A percentile compares a stretch with the other conserved stretches of the same genome.
These are phyloP conservation scores for Bruguiera parviflora DNA, from an alignment of 345 rosid genomes.

Conservation along the genomic window DNA sequence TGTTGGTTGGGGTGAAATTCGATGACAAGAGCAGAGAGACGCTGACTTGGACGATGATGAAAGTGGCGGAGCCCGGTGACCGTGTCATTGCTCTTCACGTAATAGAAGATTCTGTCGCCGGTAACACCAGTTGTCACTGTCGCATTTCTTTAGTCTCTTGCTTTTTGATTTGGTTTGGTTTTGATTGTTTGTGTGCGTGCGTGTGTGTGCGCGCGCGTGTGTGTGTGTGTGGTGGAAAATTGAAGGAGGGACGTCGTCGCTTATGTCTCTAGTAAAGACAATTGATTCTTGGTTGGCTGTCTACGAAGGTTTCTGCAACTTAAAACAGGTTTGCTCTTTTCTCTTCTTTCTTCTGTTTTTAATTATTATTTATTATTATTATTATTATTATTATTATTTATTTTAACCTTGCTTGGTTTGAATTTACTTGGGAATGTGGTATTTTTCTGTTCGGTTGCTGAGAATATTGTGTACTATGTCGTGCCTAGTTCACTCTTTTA, in stretches of 20 bases:
- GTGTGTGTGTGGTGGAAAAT: slow-evolving; percentile 38
- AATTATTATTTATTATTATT: background rate
- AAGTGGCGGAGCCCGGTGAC: slow-evolving; percentile 76
- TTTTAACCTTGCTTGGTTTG: too few relatives aligned
- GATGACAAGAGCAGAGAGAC: slow-evolving; percentile 69
- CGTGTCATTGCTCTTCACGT: slow-evolving; percentile 84
- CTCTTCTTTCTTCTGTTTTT: background rate
- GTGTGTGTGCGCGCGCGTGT: background rate
- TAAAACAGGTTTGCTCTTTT: slow-evolving; percentile 62
- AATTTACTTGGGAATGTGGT: too few relatives aligned
- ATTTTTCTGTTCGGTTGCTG: slow-evolving; percentile 3
- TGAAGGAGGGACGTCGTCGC: slow-evolving; percentile 49
- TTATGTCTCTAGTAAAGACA: slow-evolving; percentile 63
- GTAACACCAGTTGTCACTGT: slow-evolving; percentile 17
- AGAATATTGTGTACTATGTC: slow-evolving; percentile 5
- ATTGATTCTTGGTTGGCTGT: slow-evolving; percentile 77
- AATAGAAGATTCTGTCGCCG: slow-evolving; percentile 53
- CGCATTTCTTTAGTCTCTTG: background rate
- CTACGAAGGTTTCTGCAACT: slow-evolving; percentile 93
- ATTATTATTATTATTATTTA: too few relatives aligned
- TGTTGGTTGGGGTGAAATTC: slow-evolving; percentile 63
- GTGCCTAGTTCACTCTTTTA: too few relatives aligned
- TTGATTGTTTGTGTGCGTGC: slow-evolving; percentile 20
- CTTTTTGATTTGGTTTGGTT: background rate
- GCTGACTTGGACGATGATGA: slow-evolving; percentile 85